phyloP scores from a whole-genome alignment of 768 basidiomycete species.

The Trametes elegans region DNA sequence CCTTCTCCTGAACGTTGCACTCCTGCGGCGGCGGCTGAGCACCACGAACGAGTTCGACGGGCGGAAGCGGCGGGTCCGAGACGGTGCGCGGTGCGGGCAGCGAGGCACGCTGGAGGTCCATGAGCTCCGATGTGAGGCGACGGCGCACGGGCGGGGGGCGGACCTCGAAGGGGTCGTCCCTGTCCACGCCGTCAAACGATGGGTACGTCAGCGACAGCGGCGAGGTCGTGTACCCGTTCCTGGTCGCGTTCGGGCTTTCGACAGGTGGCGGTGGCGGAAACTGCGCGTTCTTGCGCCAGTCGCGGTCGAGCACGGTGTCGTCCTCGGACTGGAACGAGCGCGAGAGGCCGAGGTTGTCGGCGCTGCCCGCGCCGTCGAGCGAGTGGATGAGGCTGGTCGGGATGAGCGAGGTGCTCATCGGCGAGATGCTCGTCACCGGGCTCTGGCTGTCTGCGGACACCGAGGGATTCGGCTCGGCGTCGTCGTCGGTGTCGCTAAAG shows the following conservation, averaged over 20 bases:
- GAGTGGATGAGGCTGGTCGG: slow-evolving; percentile 56
- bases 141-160: slow-evolving; percentile 34
- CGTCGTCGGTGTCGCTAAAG: slow-evolving; percentile 45
- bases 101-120: slow-evolving; percentile 24
- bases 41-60: not conserved
- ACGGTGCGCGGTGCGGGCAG: slow-evolving; percentile 22
- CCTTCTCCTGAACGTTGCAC: slow-evolving; percentile 27
- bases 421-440: slow-evolving; percentile 35
- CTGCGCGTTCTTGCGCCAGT: slow-evolving; percentile 42
- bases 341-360: slow-evolving; percentile 32
- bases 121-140: slow-evolving; percentile 26
- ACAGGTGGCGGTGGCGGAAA: slow-evolving; percentile 24
- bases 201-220: slow-evolving; percentile 38
- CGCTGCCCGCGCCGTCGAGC: slow-evolving; percentile 36
- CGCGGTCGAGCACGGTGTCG: slow-evolving; percentile 50
- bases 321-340: slow-evolving; percentile 52
- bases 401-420: slow-evolving; percentile 49
- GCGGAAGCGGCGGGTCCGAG: slow-evolving; percentile 20
- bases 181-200: slow-evolving; percentile 31
- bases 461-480: slow-evolving; percentile 11
- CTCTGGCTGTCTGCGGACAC: slow-evolving; percentile 16
- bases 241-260: slow-evolving; percentile 22
- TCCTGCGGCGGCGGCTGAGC: slow-evolving; percentile 7
- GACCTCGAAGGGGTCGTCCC: slow-evolving; percentile 49
- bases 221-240: slow-evolving; percentile 34